phyloP scores from a whole-genome alignment of 2,329 filamentous ascomycete genomes.

The Talaromyces funiculosus region DNA sequence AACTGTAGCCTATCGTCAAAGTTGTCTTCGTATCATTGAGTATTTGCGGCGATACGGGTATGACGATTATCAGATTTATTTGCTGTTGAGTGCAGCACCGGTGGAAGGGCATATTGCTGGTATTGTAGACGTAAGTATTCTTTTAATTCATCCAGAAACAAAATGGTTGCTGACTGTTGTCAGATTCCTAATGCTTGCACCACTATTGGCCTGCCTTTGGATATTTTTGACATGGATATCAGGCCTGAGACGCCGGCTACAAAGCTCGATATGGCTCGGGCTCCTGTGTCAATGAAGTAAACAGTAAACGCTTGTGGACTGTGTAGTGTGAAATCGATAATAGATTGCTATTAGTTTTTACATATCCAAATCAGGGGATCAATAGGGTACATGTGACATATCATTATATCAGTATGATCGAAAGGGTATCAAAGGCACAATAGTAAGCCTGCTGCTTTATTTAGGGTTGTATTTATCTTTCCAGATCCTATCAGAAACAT shows the following conservation, averaged over 20 bases:
- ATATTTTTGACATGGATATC: constrained; percentile 94
- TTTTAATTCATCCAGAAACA: too few species aligned
- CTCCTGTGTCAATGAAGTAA: constrained; percentile 1
- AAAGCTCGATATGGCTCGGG: constrained; percentile 41
- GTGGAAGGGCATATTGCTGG: constrained; percentile 84
- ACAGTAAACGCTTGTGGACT: background rate
- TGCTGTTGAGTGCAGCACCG: constrained; percentile 78
- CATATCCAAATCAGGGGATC: background rate
- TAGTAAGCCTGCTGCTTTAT: constrained; percentile 21
- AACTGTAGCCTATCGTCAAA: constrained; percentile 80
- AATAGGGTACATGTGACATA: background rate
- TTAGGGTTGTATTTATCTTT: constrained; percentile 82
- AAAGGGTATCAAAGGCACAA: background rate
- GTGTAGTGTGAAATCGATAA: background rate
- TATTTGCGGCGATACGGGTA: constrained; percentile 70
- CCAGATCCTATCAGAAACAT: constrained; percentile 69
- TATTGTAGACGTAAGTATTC: constrained; percentile 59
- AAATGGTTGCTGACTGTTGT: background rate
- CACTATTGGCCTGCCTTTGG: constrained; percentile 80
- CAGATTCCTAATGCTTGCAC: constrained; percentile 81
- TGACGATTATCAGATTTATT: constrained; percentile 72
- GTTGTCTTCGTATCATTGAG: constrained; percentile 69
- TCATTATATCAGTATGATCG: background rate
- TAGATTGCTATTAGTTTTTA: background rate
- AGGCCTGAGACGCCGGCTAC: constrained; percentile 57